Percentiles rank a stretch among this genome's conserved stretches.
phyloP scores from a whole-genome alignment of 2,329 filamentous ascomycete species.

The Fusarium pseudoanthophilum region DNA sequence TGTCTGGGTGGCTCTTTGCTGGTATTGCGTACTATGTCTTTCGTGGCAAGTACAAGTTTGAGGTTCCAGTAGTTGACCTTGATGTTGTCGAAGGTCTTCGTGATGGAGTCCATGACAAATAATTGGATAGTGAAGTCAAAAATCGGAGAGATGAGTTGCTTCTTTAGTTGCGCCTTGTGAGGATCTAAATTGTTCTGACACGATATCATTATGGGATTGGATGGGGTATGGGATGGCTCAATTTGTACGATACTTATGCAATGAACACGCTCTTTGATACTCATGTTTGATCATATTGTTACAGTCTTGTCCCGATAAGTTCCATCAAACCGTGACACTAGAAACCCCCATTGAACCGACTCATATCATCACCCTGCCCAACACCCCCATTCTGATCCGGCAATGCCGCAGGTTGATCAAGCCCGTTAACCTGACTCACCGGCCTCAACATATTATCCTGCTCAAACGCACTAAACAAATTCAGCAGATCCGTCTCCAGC shows the following conservation, averaged over 20 bases:
- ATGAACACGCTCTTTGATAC: neutral
- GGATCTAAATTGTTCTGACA: neutral
- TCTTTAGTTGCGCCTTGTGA: rapidly evolving
- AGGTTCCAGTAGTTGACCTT: conserved; percentile 22
- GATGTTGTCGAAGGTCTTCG: neutral
- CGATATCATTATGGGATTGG: neutral
- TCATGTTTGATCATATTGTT: neutral
- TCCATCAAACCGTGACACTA: neutral
- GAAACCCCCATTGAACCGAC: neutral
- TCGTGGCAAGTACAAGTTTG: conserved; percentile 41
- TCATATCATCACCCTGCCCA: neutral
- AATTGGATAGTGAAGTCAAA: neutral
- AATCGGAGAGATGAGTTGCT: neutral
- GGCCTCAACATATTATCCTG: conserved; percentile 3
- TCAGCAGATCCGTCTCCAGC: conserved; percentile 5
- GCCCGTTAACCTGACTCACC: neutral
- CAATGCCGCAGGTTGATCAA: neutral
- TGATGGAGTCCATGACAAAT: neutral
- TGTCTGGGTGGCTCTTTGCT: conserved; percentile 52
- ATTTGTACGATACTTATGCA: neutral
- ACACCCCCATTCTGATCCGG: neutral
- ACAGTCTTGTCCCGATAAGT: neutral
- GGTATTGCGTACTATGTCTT: conserved; percentile 50
- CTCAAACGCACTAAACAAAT: conserved; percentile 16
- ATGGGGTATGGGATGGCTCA: neutral